Conservation (phyloP, 371 early-diverging fungal species). For the Mortierella sp. region DNA sequence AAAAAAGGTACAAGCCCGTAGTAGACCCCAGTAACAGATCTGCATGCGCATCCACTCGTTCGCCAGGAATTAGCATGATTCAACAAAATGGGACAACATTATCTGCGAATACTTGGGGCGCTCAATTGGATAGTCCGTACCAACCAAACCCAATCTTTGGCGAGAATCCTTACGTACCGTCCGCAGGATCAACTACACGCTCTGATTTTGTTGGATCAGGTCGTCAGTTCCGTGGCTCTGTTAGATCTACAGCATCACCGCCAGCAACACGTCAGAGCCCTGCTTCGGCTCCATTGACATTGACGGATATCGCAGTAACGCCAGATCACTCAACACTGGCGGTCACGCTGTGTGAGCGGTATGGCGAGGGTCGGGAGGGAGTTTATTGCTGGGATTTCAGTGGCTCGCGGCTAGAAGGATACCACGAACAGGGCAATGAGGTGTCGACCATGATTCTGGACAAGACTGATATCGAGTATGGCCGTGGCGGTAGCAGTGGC, state of each 20-base stretch:
- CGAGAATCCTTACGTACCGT: not conserved
- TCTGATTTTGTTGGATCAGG: not conserved
- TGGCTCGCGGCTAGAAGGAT: conserved; percentile 33
- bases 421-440: conserved; percentile 26
- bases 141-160: too few relatives aligned
- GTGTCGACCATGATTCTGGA: conserved; percentile 18
- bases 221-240: not conserved
- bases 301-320: conserved; percentile 39
- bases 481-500: not conserved
- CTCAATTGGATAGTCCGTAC: too few relatives aligned
- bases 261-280: conserved; percentile 7
- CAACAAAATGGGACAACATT: too few relatives aligned
- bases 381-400: conserved; percentile 51
- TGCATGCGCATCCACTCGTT: not conserved
- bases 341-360: conserved; percentile 39
- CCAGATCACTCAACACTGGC: conserved; percentile 42
- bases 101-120: too few relatives aligned
- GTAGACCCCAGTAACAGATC: not conserved
- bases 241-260: not conserved
- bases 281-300: conserved; percentile 28
- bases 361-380: conserved; percentile 37
- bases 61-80: too few relatives aligned
- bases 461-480: conserved; percentile 17
- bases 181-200: not conserved
- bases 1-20: not conserved